These are phyloP conservation scores for Ilex aquifolium DNA, from an alignment of 257 asterid species.

Conservation along the genomic window DNA sequence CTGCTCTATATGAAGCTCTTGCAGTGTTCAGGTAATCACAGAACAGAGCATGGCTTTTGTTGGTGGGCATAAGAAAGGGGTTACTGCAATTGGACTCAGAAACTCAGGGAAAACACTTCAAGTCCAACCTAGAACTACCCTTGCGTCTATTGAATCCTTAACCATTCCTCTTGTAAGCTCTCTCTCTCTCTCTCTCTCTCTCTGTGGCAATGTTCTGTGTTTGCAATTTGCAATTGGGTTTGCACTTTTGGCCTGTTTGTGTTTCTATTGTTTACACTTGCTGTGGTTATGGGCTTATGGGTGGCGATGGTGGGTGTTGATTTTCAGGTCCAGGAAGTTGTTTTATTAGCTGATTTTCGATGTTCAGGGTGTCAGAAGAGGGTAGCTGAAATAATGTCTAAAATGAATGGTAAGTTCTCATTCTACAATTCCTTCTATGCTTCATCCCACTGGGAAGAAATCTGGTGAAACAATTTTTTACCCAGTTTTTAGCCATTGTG, in stretches of 20 bases:
- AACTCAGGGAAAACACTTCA: too few species aligned
- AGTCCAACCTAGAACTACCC: constrained; percentile 10
- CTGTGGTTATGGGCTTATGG: too few species aligned
- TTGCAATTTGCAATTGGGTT: too few species aligned
- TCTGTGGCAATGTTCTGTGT: background rate
- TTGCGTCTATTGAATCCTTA: constrained; percentile 35
- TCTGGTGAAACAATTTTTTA: background rate
- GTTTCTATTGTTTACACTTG: too few species aligned
- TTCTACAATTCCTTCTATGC: background rate
- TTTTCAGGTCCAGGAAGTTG: constrained; percentile 38
- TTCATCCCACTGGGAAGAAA: background rate
- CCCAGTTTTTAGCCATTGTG: background rate
- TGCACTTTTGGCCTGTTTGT: too few species aligned
- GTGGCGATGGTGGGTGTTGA: too few species aligned
- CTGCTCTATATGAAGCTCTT: background rate
- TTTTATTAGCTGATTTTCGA: constrained; percentile 72
- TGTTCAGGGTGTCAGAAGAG: constrained; percentile 67
- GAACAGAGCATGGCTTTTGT: constrained; percentile 2
- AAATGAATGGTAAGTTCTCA: constrained; percentile 50
- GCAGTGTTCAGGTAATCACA: background rate
- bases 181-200: too few species aligned
- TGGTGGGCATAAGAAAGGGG: constrained; percentile 7
- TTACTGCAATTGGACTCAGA: too few species aligned
- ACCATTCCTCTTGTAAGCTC: constrained; percentile 31
- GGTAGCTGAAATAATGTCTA: constrained; percentile 66